Evolutionary conservation across 768 basidiomycete genomes (phyloP), one percentile per base, ranked within the genome.

Genomic region (Pulveroboletus sp.): DNA sequence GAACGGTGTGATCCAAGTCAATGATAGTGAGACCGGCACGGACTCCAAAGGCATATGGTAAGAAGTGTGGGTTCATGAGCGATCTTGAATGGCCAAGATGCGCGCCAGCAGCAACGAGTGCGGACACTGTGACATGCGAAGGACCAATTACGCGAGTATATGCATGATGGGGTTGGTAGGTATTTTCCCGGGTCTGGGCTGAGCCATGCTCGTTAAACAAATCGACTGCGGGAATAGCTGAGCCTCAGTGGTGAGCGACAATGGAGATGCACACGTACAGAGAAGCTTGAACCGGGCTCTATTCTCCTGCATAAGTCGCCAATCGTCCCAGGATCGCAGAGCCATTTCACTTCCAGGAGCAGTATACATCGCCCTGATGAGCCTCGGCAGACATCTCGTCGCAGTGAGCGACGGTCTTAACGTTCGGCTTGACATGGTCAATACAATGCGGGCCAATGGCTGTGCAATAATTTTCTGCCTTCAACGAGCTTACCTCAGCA

Each of bases 1-100:
- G 92, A 5, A 98, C 73, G 0, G 96, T 96, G 58, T 89, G 86
- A 66, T 98, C 93, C 27, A 98, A 79, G 70, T 98, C 92, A 67
- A 98, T 97, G 67, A 97, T 78, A 42, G 91, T 90, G 58, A 97
- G 78, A 13, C 87, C 90, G 39, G 91, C 81, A 48, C 96, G 89
- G 14, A 82, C 81, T 53, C 94, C 96, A 65, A 96, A 97, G 32
- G 94, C 84, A 67, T 93, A 95, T 28, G 94, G 89, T 59, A 86
- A 74, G 59, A 93, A 93, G 66, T 90, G 89, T 27, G 91, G 85
- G 67, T 93, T 89, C 76, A 94, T 85, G 57, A 91, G 80, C 5
- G 83, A 77, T 35, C 80, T 78, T 31, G 88, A 79, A 65, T 98
- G 94, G 7, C 96, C 96, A 39, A 98, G 82, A 65, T 97, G 94